Conservation (phyloP, 768 basidiomycete species). For the Rhodotorula kratochvilovae region DNA sequence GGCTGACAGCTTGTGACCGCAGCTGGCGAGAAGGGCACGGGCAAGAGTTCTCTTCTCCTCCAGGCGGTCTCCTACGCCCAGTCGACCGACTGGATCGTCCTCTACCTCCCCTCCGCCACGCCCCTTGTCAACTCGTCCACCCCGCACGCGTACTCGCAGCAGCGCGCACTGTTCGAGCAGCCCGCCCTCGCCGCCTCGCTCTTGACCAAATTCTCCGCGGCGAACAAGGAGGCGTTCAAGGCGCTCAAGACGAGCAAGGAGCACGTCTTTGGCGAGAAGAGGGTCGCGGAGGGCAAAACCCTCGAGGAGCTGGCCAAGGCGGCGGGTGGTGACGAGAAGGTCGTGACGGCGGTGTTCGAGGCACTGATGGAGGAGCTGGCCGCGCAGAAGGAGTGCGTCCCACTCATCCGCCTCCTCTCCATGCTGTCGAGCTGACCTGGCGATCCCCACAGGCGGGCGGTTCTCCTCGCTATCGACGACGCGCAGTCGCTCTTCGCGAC, state of each 20-base stretch:
- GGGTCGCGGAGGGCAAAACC: constrained; percentile 21
- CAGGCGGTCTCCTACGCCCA: constrained; percentile 35
- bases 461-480: constrained; percentile 34
- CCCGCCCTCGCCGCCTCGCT: constrained; percentile 24
- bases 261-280: constrained; percentile 21
- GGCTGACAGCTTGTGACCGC: not conserved
- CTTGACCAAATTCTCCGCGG: constrained; percentile 18
- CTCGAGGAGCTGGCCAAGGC: constrained; percentile 30
- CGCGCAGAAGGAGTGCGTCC: constrained; percentile 16
- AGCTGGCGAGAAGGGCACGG: constrained; percentile 27
- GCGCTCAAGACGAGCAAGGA: constrained; percentile 27
- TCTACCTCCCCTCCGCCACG: constrained; percentile 37
- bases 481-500: constrained; percentile 29
- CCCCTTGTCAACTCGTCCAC: constrained; percentile 37
- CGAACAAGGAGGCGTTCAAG: constrained; percentile 33
- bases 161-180: constrained; percentile 35
- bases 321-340: constrained; percentile 21
- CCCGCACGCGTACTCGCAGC: constrained; percentile 27
- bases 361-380: constrained; percentile 34
- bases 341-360: constrained; percentile 26
- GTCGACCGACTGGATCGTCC: constrained; percentile 25
- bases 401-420: accelerated
- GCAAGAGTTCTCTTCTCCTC: constrained; percentile 31
- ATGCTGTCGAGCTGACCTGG: too few relatives aligned
- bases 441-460: constrained; percentile 3